A percentile compares a stretch with the other conserved stretches of the same genome.
Conservation (phyloP, 2,329 filamentous ascomycete species). For the Lecanicillium sp. region DNA sequence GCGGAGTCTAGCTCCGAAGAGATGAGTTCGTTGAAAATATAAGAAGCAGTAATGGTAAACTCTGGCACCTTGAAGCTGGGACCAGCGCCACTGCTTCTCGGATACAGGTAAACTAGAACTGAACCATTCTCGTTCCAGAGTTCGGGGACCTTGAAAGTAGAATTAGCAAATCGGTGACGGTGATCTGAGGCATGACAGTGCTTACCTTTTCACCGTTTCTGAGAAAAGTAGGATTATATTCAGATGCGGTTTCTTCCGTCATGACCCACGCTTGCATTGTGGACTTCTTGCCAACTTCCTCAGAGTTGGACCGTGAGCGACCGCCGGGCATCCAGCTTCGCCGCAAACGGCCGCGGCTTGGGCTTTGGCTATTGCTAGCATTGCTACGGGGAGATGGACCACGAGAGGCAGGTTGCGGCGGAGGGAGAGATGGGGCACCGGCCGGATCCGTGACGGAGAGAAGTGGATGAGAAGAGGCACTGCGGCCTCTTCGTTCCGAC, state of each 20-base stretch:
- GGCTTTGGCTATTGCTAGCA: conserved; percentile 33
- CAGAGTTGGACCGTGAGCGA: conserved; percentile 43
- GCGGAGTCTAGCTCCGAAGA: conserved; percentile 30
- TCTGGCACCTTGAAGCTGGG: conserved; percentile 54
- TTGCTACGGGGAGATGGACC: too few relatives aligned
- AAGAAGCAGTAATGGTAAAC: conserved; percentile 44
- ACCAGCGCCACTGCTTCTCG: conserved; percentile 38
- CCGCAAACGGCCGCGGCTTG: conserved; percentile 35
- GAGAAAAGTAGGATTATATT: conserved; percentile 48
- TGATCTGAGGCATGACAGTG: conserved; percentile 7
- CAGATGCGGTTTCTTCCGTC: conserved; percentile 38
- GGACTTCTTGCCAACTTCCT: conserved; percentile 17
- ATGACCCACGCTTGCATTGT: conserved; percentile 44
- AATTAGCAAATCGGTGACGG: conserved; percentile 10
- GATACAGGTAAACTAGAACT: conserved; percentile 49
- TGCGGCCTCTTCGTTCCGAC: conserved; percentile 30
- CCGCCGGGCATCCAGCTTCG: conserved; percentile 46
- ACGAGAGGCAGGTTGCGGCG: conserved; percentile 1
- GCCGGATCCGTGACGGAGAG: conserved; percentile 11
- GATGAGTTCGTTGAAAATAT: conserved; percentile 45
- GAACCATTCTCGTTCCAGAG: conserved; percentile 55
- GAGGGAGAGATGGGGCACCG: conserved; percentile 5
- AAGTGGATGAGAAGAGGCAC: conserved; percentile 39
- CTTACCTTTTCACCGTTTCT: conserved; percentile 46
- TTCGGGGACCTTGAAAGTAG: conserved; percentile 45